Evolutionary conservation across 495 filamentous ascomycete genomes (phyloP).

Genomic region (Aspergillus sclerotioniger): DNA sequence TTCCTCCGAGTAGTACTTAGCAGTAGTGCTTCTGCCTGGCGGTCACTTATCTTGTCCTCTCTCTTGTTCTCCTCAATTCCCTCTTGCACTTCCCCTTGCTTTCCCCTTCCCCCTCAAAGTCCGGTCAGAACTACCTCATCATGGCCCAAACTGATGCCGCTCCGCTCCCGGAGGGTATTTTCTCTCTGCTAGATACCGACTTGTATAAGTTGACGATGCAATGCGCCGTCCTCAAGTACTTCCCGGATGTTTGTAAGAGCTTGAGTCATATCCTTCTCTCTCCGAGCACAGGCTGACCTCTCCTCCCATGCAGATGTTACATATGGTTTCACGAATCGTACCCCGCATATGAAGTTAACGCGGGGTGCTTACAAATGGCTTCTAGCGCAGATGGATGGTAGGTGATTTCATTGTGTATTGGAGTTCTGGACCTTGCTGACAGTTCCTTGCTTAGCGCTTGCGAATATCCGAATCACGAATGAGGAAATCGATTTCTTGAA

Average conservation of each 20-base stretch:
- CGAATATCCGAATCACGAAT: conserved; percentile 67
- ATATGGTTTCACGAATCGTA: conserved; percentile 93
- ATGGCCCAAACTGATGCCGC: conserved; percentile 34
- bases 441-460: conserved; percentile 56
- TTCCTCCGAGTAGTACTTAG: conserved; percentile 8
- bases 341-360: conserved; percentile 86
- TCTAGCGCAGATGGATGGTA: conserved; percentile 73
- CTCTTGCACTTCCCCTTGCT: not conserved
- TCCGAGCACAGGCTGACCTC: not conserved
- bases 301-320: conserved; percentile 60
- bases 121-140: conserved; percentile 9
- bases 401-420: conserved; percentile 16
- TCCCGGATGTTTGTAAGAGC: conserved; percentile 68
- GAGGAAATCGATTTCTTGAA: conserved; percentile 81
- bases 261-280: not conserved
- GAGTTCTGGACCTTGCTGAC: not conserved
- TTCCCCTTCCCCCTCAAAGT: too few species aligned
- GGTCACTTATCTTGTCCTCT: not conserved
- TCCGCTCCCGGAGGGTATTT: conserved; percentile 64
- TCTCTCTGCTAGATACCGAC: conserved; percentile 93
- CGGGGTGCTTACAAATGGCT: conserved; percentile 84
- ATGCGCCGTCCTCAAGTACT: conserved; percentile 89
- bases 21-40: not conserved
- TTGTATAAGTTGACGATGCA: conserved; percentile 99
- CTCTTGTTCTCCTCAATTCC: not conserved